Base-by-base conservation (phyloP, 1,139 yeast species). In the Nadsonia starkeyi-henricii region DNA sequence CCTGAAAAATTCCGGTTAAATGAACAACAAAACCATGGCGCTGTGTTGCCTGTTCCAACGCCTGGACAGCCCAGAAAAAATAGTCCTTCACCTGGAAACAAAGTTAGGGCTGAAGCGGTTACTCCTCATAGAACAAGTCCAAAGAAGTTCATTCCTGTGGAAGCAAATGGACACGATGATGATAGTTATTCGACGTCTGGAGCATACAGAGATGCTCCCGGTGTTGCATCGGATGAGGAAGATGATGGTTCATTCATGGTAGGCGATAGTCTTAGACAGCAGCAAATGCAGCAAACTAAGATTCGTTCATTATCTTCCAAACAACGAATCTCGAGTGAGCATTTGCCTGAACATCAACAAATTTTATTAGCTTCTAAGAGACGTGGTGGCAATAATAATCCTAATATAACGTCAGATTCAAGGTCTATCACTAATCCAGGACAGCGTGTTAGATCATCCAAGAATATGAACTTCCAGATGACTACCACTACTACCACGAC, bases 51-150 rank as follows among this genome's bases (percentile, higher is more conserved):
- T 2, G 77, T 77, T 55, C 86, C 86, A 47, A 85, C 96, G 1
- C 97, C 98, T 0, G 98, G 98, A 1, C 98, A 91, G 66, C 98
- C 98, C 36, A 76, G 98, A 62, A 91, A 91, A 51, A 53, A 53
- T 45, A 55, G 58, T 52, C 55, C 66, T 51, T 44, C 59, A 47
- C 53, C 66, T 48, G 52, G 50, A 26, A 45, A 46, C 26, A 20
- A 44, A 7, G 33, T 39, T 4, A 43, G 49, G 15, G 19, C 20
- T 20, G 28, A 13, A n/a, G 13, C 8, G n/a, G n/a, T 28, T 3
- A 12, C 43, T 12, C 30, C 43, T 13, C 43, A 18, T 26, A 3
- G 39, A 23, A 30, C 20, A 33, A 15, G 39, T 7, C 39, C 15
- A 12, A 26, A n/a, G n/a, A 41, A 28, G n/a, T n/a, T n/a, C 12